Percentiles rank a stretch among this genome's conserved stretches.
Evolutionary conservation across 768 basidiomycete genomes (phyloP).

Genomic region (Xerocomellus intermedius): DNA sequence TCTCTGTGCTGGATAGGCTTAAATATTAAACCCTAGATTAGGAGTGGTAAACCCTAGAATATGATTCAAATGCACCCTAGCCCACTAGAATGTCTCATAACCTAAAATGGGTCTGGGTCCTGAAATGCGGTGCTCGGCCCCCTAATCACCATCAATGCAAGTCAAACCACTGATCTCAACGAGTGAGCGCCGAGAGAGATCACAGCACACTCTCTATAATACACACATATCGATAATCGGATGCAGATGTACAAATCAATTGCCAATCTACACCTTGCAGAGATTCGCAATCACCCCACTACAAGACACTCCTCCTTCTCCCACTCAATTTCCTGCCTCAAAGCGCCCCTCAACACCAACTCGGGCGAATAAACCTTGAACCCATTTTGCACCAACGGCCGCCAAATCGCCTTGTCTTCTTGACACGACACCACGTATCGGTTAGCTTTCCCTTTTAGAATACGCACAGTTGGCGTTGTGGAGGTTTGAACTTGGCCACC

Average conservation of each 20-base stretch:
- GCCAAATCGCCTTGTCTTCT: slow-evolving; percentile 67
- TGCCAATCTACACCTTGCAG: background rate
- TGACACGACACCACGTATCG: slow-evolving; percentile 65
- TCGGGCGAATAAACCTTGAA: slow-evolving; percentile 68
- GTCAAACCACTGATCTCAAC: too few species aligned
- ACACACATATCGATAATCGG: background rate
- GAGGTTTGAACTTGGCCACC: slow-evolving; percentile 67
- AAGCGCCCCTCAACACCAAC: slow-evolving; percentile 58
- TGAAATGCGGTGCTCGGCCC: too few species aligned
- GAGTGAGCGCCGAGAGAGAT: too few species aligned
- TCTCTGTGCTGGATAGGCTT: too few species aligned
- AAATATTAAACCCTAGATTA: too few species aligned
- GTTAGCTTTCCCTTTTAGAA: slow-evolving; percentile 46
- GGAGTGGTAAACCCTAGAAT: too few species aligned
- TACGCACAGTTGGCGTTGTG: slow-evolving; percentile 52
- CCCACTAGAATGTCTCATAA: too few species aligned
- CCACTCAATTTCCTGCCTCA: slow-evolving; percentile 70
- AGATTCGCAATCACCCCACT: slow-evolving; percentile 1
- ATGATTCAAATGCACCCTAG: too few species aligned
- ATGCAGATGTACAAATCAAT: background rate
- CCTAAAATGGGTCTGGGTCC: too few species aligned
- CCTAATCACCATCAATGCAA: too few species aligned
- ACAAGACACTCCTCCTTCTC: slow-evolving; percentile 38
- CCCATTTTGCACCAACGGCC: slow-evolving; percentile 50
- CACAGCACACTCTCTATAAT: background rate